Evolutionary conservation across 2,329 filamentous ascomycete species (phyloP).

Genomic region (Zarea fungicola): DNA sequence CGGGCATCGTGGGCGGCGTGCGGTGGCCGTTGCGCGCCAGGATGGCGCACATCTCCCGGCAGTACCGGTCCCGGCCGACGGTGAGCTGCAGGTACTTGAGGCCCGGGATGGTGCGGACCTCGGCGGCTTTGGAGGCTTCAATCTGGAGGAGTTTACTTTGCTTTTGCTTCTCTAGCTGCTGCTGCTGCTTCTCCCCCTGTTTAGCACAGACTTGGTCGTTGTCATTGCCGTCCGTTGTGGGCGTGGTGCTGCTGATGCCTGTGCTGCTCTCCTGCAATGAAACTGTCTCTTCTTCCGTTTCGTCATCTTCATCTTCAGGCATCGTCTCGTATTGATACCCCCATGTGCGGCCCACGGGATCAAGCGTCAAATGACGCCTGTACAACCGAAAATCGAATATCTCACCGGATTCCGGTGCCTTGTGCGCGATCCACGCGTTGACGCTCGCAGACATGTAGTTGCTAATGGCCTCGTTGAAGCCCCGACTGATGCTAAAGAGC

Average conservation of each 20-base stretch:
- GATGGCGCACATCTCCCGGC: constrained; percentile 57
- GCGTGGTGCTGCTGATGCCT: not conserved
- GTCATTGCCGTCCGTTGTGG: not conserved
- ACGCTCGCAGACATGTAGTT: constrained; percentile 55
- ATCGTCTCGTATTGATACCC: constrained; percentile 17
- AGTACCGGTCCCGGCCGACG: constrained; percentile 48
- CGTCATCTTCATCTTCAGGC: constrained; percentile 5
- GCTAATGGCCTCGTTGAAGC: constrained; percentile 58
- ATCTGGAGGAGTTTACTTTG: too few species aligned
- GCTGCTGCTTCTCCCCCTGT: too few species aligned
- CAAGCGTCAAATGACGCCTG: constrained; percentile 48
- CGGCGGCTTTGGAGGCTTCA: constrained; percentile 18
- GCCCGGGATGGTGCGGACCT: constrained; percentile 51
- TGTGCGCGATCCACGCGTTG: constrained; percentile 45
- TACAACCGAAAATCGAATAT: constrained; percentile 61
- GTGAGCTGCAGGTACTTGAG: constrained; percentile 67
- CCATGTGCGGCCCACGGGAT: constrained; percentile 49
- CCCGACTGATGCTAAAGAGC: constrained; percentile 59
- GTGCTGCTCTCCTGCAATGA: not conserved
- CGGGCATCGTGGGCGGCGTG: constrained; percentile 42
- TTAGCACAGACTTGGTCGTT: not conserved
- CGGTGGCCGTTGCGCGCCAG: constrained; percentile 55
- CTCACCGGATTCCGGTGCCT: constrained; percentile 48
- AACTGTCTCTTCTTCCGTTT: not conserved
- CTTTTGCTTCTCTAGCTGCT: too few species aligned